A percentile compares a stretch with the other conserved stretches of the same genome.
phyloP scores from a whole-genome alignment of 345 rosid genomes.

The Populus tremula region DNA sequence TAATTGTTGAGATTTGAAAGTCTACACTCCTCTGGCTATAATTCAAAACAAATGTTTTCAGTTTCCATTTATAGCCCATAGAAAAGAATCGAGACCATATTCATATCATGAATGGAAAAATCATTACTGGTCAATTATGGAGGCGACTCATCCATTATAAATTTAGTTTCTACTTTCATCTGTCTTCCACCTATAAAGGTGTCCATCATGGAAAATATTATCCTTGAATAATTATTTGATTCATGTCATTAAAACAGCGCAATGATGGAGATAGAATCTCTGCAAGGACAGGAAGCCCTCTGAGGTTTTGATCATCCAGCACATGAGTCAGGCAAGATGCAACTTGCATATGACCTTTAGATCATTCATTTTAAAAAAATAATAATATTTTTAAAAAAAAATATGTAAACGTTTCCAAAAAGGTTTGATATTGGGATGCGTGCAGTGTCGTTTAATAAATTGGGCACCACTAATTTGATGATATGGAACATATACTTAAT shows the following conservation, averaged over 20 bases:
- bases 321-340: neutral
- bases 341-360: neutral
- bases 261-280: slow-evolving; percentile 5
- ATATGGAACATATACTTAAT: no score
- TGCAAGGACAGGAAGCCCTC: neutral
- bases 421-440: no score
- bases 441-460: no score
- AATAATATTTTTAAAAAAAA: no score
- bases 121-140: neutral
- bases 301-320: neutral
- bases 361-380: neutral
- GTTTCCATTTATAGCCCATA: neutral
- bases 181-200: neutral
- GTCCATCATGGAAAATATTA: slow-evolving; percentile 22
- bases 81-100: neutral
- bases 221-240: neutral
- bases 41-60: neutral
- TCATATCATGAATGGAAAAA: neutral
- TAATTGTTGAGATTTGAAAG: no score
- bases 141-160: no score
- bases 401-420: no score
- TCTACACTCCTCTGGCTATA: neutral
- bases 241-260: neutral
- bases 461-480: no score
- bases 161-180: no score